These are phyloP conservation scores for Monosporascus sp. DNA, from an alignment of 2,329 filamentous ascomycete species.

Conservation along the genomic window DNA sequence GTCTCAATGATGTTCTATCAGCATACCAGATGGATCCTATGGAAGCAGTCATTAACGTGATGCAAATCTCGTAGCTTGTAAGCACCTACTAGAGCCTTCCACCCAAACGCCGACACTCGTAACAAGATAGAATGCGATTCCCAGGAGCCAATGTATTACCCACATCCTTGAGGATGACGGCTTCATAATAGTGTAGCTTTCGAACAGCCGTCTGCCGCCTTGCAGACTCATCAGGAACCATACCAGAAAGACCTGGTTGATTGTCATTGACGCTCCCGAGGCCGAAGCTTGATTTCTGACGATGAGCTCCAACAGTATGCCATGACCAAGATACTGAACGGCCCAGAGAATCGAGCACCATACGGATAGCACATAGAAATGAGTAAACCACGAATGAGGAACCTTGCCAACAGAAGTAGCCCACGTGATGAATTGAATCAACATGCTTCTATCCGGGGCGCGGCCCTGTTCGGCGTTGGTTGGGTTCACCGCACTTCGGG, in stretches of 20 bases:
- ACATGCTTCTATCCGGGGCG: not conserved
- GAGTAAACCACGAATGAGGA: constrained; percentile 82
- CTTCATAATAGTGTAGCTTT: constrained; percentile 61
- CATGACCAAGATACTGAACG: constrained; percentile 52
- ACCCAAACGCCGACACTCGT: constrained; percentile 78
- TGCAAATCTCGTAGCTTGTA: not conserved
- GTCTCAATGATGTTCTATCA: constrained; percentile 12
- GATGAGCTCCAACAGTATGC: constrained; percentile 46
- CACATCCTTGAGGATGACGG: constrained; percentile 75
- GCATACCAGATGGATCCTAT: constrained; percentile 28
- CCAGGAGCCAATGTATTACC: constrained; percentile 76
- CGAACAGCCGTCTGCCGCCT: constrained; percentile 67
- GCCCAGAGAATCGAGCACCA: constrained; percentile 70
- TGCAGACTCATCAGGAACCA: constrained; percentile 75
- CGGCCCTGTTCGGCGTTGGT: constrained; percentile 4
- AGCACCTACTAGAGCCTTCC: constrained; percentile 63
- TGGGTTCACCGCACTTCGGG: constrained; percentile 28
- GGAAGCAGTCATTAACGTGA: constrained; percentile 4
- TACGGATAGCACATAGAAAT: constrained; percentile 77
- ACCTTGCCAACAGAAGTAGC: constrained; percentile 49
- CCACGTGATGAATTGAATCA: constrained; percentile 25
- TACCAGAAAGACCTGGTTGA: constrained; percentile 57
- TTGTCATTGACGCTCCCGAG: constrained; percentile 42
- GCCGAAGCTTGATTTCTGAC: constrained; percentile 30
- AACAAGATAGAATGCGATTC: constrained; percentile 68